These are phyloP conservation scores for Brassica carinata DNA, from an alignment of 345 rosid genomes.

Conservation along the genomic window DNA sequence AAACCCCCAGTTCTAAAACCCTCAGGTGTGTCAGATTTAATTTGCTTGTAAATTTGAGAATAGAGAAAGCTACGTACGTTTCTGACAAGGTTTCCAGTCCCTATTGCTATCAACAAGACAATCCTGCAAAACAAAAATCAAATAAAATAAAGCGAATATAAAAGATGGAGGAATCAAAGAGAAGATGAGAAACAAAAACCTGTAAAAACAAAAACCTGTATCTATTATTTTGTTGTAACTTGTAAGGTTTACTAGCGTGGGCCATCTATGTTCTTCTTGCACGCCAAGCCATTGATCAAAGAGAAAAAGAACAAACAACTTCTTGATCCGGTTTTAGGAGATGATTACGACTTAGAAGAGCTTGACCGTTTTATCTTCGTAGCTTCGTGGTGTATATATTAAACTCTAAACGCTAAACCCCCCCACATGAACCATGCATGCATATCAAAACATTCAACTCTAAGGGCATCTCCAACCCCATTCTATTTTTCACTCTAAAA, in stretches of 20 bases:
- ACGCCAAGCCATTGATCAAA: slow-evolving; percentile 76
- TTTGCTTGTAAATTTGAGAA: background rate
- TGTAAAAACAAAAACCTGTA: slow-evolving; percentile 70
- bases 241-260: background rate
- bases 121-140: slow-evolving; percentile 47
- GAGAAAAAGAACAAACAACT: slow-evolving; percentile 52
- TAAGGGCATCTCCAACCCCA: too few relatives aligned
- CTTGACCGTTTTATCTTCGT: slow-evolving; percentile 49
- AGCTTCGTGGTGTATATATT: slow-evolving; percentile 72
- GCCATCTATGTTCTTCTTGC: background rate
- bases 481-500: too few relatives aligned
- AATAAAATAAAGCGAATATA: background rate
- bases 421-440: slow-evolving; percentile 82
- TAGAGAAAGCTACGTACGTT: slow-evolving; percentile 43
- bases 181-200: slow-evolving; percentile 39
- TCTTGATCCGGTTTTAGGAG: slow-evolving; percentile 64
- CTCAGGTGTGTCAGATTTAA: background rate
- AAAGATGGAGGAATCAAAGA: background rate
- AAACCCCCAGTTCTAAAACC: slow-evolving; percentile 26
- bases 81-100: slow-evolving; percentile 86
- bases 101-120: slow-evolving; percentile 70
- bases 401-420: too few relatives aligned
- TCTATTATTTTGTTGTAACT: too few relatives aligned
- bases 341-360: slow-evolving; percentile 53
- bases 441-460: background rate